A percentile compares a stretch with the other conserved stretches of the same genome.
These are phyloP conservation scores for Pelargonium myrrhifolium DNA, from an alignment of 441 rosid genomes.

Conservation along the genomic window DNA sequence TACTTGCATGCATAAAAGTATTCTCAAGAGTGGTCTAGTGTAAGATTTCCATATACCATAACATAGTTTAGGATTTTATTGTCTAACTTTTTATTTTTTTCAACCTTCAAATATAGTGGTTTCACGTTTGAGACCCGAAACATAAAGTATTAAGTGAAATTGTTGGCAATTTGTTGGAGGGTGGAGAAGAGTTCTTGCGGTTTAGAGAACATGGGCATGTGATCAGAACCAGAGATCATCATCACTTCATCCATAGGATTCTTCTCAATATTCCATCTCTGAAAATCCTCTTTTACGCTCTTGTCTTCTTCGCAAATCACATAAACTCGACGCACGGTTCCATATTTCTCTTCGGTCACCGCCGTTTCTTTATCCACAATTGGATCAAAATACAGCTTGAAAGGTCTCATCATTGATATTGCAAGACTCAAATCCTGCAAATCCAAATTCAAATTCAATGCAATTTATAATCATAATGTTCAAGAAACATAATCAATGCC, in stretches of 20 bases:
- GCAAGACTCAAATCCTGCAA: constrained; percentile 31
- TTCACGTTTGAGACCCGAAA: too few species aligned
- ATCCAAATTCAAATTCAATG: neutral
- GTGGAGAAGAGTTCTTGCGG: neutral
- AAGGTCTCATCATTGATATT: constrained; percentile 20
- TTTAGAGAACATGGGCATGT: constrained; percentile 30
- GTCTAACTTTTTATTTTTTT: too few species aligned
- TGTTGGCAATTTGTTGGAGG: too few species aligned
- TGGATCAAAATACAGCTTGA: constrained; percentile 20
- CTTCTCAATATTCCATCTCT: constrained; percentile 15
- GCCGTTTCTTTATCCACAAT: constrained; percentile 13
- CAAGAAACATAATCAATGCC: neutral
- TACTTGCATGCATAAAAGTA: too few species aligned
- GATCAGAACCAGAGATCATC: constrained; percentile 18
- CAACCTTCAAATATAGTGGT: too few species aligned
- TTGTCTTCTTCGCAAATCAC: constrained; percentile 22
- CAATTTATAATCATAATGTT: neutral
- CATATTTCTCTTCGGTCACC: constrained; percentile 23
- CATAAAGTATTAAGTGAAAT: too few species aligned
- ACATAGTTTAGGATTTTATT: too few species aligned
- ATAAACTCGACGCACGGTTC: constrained; percentile 21
- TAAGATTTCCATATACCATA: too few species aligned
- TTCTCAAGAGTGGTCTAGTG: too few species aligned
- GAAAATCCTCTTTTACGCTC: constrained; percentile 20
- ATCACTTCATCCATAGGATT: constrained; percentile 18